Evolutionary conservation across 2,329 filamentous ascomycete species (phyloP).

Genomic region (Stachybotrys chlorohalonatus): DNA sequence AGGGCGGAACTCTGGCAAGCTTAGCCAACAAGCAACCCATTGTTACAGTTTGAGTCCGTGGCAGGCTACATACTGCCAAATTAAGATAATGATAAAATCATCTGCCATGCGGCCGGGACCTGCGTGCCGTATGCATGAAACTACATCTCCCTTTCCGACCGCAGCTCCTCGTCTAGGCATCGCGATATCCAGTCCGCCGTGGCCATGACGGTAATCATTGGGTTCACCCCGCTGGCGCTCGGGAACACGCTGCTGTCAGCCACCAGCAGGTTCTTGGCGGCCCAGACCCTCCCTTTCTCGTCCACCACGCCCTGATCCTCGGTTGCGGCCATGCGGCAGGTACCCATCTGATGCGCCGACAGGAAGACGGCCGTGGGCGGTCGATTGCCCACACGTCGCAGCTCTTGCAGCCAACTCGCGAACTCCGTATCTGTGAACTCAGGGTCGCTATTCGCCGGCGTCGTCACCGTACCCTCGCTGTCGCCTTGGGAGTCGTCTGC

Average conservation of each 20-base stretch:
- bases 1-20: too few relatives aligned
- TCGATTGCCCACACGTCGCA: conserved; percentile 39
- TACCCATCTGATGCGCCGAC: conserved; percentile 78
- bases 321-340: conserved; percentile 59
- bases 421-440: conserved; percentile 53
- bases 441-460: conserved; percentile 16
- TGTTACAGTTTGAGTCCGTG: too few relatives aligned
- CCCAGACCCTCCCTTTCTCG: conserved; percentile 54
- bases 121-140: too few relatives aligned
- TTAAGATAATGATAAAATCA: too few relatives aligned
- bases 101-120: too few relatives aligned
- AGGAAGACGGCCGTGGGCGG: conserved; percentile 45
- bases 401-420: conserved; percentile 46
- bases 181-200: conserved; percentile 57
- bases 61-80: too few relatives aligned
- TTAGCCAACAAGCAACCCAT: too few relatives aligned
- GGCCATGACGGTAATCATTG: conserved; percentile 72
- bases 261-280: conserved; percentile 54
- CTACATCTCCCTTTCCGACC: not conserved
- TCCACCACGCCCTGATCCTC: conserved; percentile 48
- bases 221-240: conserved; percentile 69
- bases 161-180: conserved; percentile 39
- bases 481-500: conserved; percentile 7
- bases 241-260: conserved; percentile 71
- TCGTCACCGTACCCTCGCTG: conserved; percentile 5